Evolutionary conservation across 495 filamentous ascomycete genomes (phyloP), one percentile per base, ranked within the genome.

Genomic region (Penicillium odoratum): DNA sequence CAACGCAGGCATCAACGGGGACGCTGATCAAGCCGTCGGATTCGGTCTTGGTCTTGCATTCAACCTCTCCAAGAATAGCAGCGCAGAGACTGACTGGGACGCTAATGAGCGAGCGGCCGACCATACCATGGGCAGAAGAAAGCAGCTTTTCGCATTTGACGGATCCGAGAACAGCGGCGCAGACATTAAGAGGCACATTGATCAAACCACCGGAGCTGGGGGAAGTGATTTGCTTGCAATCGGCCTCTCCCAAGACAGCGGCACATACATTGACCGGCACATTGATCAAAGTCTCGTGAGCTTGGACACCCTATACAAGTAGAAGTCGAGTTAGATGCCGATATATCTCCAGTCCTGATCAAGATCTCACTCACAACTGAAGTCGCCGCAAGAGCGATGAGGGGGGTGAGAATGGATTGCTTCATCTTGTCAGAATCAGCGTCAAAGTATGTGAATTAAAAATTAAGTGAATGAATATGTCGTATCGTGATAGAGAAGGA

Each of bases 201-300:
- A 71, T 66, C 56, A 71, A 34, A 9, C 66, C 66, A 38, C 46
- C 40, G 53, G 46, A 34, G 40, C 46, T 34, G 53, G 46, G 29
- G 40, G 48, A 18, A 58, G 16, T 56, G 16, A 56, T 33, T 55
- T 69, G 63, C 16, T 69, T 57, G 61, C 68, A 70, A 51, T 66
- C 50, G n/a, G 38, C 61, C 10, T 70, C 62, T 11, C 67, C 67
- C 15, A 70, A 54, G 51, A 70, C 60, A 29, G 51, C 62, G 7
- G 62, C 56, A 53, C 67, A 70, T 42, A 68, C 60, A 21, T 71
- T 66, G 60, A 71, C 61, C 26, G 69, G 69, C 0, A 71, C 66
- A 45, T 63, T 69, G 62, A 71, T 64, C 56, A 69, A 51, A 56
- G 47, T 55, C 16, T 64, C 60, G 44, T 58, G 47, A 44, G 66